A percentile compares a stretch with the other conserved stretches of the same genome.
Evolutionary conservation across 768 basidiomycete species (phyloP).

Genomic region (Phanerochaete carnosa): DNA sequence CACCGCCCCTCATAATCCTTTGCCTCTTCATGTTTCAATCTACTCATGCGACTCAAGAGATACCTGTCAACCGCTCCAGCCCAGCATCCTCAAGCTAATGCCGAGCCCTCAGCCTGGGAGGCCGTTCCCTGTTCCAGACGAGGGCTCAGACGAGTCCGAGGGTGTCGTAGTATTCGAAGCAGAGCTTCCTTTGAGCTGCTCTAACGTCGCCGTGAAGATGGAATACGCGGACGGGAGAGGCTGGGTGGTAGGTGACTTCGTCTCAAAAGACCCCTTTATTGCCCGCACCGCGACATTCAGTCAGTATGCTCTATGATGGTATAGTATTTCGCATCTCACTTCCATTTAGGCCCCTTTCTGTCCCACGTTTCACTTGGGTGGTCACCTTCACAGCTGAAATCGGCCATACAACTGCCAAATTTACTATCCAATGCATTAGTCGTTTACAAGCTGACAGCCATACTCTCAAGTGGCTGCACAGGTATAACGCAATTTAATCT

Average conservation of each 20-base stretch:
- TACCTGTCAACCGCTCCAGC: constrained; percentile 25
- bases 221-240: constrained; percentile 50
- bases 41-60: constrained; percentile 37
- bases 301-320: constrained; percentile 26
- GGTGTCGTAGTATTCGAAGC: constrained; percentile 66
- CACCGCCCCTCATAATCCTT: constrained; percentile 46
- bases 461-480: neutral
- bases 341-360: constrained; percentile 5
- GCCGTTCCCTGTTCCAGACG: constrained; percentile 62
- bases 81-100: constrained; percentile 54
- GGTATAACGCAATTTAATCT: neutral
- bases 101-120: constrained; percentile 54
- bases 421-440: constrained; percentile 59
- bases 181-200: constrained; percentile 28
- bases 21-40: constrained; percentile 45
- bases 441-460: constrained; percentile 41
- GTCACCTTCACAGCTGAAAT: constrained; percentile 26
- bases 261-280: constrained; percentile 28
- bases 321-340: neutral
- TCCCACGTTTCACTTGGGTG: constrained; percentile 9
- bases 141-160: constrained; percentile 74
- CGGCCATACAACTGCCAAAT: constrained; percentile 46
- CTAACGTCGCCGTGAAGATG: constrained; percentile 53
- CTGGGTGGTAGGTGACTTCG: constrained; percentile 61
- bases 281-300: constrained; percentile 38